These are phyloP conservation scores for Cardamine occulta DNA, from an alignment of 345 rosid species.

Conservation along the genomic window DNA sequence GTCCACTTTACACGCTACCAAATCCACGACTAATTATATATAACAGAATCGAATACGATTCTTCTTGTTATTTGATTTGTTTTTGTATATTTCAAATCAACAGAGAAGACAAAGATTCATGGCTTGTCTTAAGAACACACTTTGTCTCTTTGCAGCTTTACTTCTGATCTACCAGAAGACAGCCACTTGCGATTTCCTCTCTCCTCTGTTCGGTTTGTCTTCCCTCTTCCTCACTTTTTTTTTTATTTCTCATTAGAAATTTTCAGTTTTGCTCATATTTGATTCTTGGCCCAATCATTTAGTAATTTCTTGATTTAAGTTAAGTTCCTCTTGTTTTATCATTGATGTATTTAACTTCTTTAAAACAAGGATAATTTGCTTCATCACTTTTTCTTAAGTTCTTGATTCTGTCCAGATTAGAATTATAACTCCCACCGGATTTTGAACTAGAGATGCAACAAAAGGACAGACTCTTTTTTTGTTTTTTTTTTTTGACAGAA, in stretches of 20 bases:
- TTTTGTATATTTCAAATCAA: neutral
- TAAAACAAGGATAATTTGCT: neutral
- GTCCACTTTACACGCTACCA: too few relatives aligned
- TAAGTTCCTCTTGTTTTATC: neutral
- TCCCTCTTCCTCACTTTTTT: constrained; percentile 5
- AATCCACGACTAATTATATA: too few relatives aligned
- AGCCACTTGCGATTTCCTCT: constrained; percentile 39
- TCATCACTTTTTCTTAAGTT: neutral
- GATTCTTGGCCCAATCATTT: neutral
- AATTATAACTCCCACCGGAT: constrained; percentile 30
- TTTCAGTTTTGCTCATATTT: neutral
- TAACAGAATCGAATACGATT: too few relatives aligned
- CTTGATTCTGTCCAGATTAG: neutral
- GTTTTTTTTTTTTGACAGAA: neutral
- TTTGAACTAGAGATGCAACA: neutral
- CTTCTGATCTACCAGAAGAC: constrained; percentile 43
- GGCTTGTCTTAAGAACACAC: constrained; percentile 39
- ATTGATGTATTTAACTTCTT: neutral
- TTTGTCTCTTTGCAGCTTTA: constrained; percentile 35
- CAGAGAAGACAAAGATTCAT: constrained; percentile 36
- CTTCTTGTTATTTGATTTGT: too few relatives aligned
- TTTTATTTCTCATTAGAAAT: neutral
- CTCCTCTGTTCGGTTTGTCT: constrained; percentile 48
- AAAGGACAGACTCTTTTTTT: too few relatives aligned
- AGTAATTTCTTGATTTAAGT: neutral